These are phyloP conservation scores for Leccinum sublutescens DNA, from an alignment of 768 basidiomycete species.

Conservation along the genomic window DNA sequence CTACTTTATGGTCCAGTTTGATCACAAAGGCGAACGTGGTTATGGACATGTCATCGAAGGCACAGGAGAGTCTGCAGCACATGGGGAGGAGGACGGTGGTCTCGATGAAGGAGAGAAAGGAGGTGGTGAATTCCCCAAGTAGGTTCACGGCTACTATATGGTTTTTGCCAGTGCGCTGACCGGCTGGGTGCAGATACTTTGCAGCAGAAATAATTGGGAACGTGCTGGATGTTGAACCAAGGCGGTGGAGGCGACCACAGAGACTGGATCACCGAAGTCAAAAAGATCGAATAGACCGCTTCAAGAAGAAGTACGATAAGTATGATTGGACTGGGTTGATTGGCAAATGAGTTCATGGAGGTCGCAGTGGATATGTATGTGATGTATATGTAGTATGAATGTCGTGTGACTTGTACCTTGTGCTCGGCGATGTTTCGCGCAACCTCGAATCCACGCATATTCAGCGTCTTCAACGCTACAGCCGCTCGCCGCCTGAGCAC, in stretches of 20 bases:
- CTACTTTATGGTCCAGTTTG: conserved; percentile 99
- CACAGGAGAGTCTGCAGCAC: conserved; percentile 57
- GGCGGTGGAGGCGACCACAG: conserved; percentile 81
- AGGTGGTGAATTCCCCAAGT: conserved; percentile 89
- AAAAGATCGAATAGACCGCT: conserved; percentile 62
- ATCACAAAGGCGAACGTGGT: conserved; percentile 96
- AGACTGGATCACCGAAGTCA: conserved; percentile 69
- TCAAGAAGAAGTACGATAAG: conserved; percentile 73
- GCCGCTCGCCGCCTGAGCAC: conserved; percentile 17
- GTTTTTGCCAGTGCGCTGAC: conserved; percentile 5
- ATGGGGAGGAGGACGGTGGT: conserved; percentile 61
- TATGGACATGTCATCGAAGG: conserved; percentile 99
- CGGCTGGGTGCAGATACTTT: conserved; percentile 66
- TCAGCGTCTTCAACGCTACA: neutral
- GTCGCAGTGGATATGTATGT: too few species aligned
- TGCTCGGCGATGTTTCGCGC: conserved; percentile 4
- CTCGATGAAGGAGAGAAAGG: conserved; percentile 88
- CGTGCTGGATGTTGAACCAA: conserved; percentile 80
- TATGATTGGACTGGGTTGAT: conserved; percentile 84
- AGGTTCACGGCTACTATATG: conserved; percentile 20
- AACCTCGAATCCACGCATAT: neutral
- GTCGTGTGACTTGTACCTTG: neutral
- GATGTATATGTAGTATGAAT: too few species aligned
- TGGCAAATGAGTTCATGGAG: conserved; percentile 30
- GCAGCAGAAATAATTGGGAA: conserved; percentile 95